These are phyloP conservation scores for Boletus subcaerulescens DNA, from an alignment of 768 basidiomycete species.

Conservation along the genomic window DNA sequence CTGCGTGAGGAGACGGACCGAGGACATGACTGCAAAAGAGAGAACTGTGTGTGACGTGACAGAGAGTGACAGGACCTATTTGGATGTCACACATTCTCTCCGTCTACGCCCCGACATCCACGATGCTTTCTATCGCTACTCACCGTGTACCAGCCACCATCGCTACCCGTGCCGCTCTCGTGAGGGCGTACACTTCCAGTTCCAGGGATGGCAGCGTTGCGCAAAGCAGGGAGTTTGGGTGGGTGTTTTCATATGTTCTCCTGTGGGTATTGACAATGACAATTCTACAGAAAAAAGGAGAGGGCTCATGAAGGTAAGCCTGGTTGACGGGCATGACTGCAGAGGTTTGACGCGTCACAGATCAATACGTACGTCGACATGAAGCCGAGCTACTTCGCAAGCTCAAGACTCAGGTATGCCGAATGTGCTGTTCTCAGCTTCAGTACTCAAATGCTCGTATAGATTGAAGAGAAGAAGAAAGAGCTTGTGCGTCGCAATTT, in stretches of 20 bases:
- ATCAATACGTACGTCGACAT: constrained; percentile 60
- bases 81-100: constrained; percentile 19
- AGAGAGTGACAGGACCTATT: constrained; percentile 25
- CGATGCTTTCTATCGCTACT: constrained; percentile 24
- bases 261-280: neutral
- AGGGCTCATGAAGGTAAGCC: constrained; percentile 61
- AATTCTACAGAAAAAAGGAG: constrained; percentile 59
- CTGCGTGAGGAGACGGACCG: constrained; percentile 54
- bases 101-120: neutral
- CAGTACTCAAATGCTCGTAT: neutral
- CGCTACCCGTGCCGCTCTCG: constrained; percentile 33
- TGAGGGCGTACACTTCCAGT: constrained; percentile 38
- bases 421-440: too few species aligned
- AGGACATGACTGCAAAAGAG: constrained; percentile 59
- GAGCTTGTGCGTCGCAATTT: constrained; percentile 29
- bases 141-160: constrained; percentile 43
- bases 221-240: constrained; percentile 63
- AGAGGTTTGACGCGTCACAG: constrained; percentile 34
- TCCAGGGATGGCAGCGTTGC: constrained; percentile 56
- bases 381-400: constrained; percentile 59
- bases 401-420: constrained; percentile 52
- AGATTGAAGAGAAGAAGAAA: constrained; percentile 33
- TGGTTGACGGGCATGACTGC: neutral
- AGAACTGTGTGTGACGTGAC: constrained; percentile 45
- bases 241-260: constrained; percentile 12